Evolutionary conservation across 2,329 filamentous ascomycete species (phyloP).

Genomic region (Cladosporium oxysporum): DNA sequence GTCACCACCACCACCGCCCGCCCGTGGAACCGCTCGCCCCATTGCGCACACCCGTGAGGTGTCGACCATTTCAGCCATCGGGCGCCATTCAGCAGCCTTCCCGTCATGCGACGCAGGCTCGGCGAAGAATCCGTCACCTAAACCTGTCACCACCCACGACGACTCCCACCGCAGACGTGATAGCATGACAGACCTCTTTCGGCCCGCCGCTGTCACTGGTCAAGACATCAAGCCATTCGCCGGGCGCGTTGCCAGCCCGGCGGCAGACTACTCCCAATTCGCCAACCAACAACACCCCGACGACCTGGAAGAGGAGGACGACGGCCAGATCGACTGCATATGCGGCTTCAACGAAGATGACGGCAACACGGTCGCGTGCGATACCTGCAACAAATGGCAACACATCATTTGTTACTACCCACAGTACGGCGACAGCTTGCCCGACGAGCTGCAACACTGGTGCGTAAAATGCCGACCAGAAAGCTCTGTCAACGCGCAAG

Average conservation of each 20-base stretch:
- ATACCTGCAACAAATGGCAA: conserved; percentile 95
- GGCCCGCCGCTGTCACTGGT: conserved; percentile 37
- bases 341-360: conserved; percentile 93
- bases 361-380: conserved; percentile 95
- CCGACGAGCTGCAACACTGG: conserved; percentile 66
- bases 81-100: conserved; percentile 23
- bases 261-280: background rate
- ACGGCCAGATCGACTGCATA: conserved; percentile 97
- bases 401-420: conserved; percentile 97
- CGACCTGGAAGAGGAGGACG: conserved; percentile 59
- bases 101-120: conserved; percentile 40
- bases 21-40: background rate
- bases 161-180: conserved; percentile 33
- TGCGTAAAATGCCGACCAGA: conserved; percentile 83
- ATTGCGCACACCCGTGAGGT: conserved; percentile 16
- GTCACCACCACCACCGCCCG: conserved; percentile 6
- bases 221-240: conserved; percentile 27
- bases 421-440: conserved; percentile 64
- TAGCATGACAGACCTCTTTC: conserved; percentile 42
- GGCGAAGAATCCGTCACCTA: conserved; percentile 34
- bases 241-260: conserved; percentile 14
- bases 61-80: conserved; percentile 19
- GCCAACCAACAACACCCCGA: conserved; percentile 10
- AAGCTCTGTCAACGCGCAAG: conserved; percentile 69
- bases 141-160: conserved; percentile 29